Evolutionary conservation across 2,329 filamentous ascomycete species (phyloP).

Genomic region (Emericellopsis atlantica): DNA sequence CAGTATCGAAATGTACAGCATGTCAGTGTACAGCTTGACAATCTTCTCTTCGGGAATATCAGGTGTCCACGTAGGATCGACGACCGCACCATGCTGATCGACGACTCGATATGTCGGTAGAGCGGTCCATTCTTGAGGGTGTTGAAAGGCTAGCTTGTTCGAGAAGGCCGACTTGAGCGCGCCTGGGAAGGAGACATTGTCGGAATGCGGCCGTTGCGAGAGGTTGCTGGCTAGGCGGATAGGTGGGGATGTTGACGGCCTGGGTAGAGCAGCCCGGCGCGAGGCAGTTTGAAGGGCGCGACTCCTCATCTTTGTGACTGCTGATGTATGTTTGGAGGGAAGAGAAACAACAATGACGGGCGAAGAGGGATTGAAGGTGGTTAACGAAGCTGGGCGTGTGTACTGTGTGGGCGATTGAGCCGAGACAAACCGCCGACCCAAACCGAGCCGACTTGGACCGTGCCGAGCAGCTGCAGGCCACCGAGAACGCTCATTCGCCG

Average conservation of each 20-base stretch:
- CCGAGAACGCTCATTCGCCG: background rate
- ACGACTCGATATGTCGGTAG: slow-evolving; percentile 88
- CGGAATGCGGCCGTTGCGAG: slow-evolving; percentile 42
- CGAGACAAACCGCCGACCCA: slow-evolving; percentile 3
- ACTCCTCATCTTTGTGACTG: slow-evolving; percentile 16
- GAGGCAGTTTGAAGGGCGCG: slow-evolving; percentile 17
- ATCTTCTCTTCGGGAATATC: slow-evolving; percentile 55
- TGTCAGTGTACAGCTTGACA: slow-evolving; percentile 49
- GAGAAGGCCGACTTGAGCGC: slow-evolving; percentile 92
- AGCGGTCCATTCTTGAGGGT: slow-evolving; percentile 57
- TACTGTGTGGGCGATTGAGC: background rate
- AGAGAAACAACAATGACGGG: background rate
- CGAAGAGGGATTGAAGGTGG: background rate
- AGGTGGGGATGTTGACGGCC: slow-evolving; percentile 2
- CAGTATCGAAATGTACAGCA: slow-evolving; percentile 69
- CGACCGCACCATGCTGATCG: slow-evolving; percentile 73
- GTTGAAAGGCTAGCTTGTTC: slow-evolving; percentile 62
- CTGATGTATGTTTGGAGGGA: background rate
- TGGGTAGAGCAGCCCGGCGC: slow-evolving; percentile 10
- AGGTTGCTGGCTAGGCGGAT: slow-evolving; percentile 32
- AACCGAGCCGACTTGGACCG: slow-evolving; percentile 1
- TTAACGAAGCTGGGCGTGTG: background rate
- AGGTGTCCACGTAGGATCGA: slow-evolving; percentile 58
- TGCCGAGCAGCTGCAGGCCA: background rate
- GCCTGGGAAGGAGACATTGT: slow-evolving; percentile 70